Conservation (phyloP, 306 rosid species). For the Echinosophora koreensis region DNA sequence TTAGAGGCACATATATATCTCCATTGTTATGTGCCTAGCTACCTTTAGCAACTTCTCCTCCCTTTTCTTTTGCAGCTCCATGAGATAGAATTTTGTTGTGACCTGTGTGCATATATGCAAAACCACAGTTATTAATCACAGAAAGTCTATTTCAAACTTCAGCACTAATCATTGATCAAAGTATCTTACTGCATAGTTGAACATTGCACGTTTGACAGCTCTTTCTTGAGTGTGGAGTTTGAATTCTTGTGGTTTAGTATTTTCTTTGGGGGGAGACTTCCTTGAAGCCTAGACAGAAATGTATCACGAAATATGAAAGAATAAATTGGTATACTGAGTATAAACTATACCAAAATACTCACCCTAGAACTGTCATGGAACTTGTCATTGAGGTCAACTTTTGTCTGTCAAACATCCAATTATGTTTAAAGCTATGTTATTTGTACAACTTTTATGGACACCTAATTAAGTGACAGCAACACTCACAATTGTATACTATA, state of each 20-base stretch:
- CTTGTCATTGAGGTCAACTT: constrained; percentile 62
- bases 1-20: background rate
- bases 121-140: constrained; percentile 32
- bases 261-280: constrained; percentile 67
- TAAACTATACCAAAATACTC: constrained; percentile 16
- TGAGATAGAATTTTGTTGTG: constrained; percentile 72
- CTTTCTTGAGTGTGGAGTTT: constrained; percentile 89
- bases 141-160: constrained; percentile 1
- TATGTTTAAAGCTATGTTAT: too few relatives aligned
- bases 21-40: constrained; percentile 23
- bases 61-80: constrained; percentile 73
- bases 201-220: constrained; percentile 88
- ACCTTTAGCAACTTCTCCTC: constrained; percentile 82
- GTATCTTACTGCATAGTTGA: constrained; percentile 77
- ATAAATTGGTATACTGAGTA: background rate
- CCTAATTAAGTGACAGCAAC: too few relatives aligned
- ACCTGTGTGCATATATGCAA: constrained; percentile 55
- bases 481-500: too few relatives aligned
- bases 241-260: constrained; percentile 80
- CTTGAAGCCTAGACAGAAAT: constrained; percentile 52
- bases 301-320: constrained; percentile 30
- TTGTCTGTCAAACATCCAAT: constrained; percentile 61
- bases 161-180: background rate
- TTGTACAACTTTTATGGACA: too few relatives aligned
- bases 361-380: constrained; percentile 58